These are phyloP conservation scores for Eimeria maxima DNA, from an alignment of 169 alveolate genomes.

Conservation along the genomic window DNA sequence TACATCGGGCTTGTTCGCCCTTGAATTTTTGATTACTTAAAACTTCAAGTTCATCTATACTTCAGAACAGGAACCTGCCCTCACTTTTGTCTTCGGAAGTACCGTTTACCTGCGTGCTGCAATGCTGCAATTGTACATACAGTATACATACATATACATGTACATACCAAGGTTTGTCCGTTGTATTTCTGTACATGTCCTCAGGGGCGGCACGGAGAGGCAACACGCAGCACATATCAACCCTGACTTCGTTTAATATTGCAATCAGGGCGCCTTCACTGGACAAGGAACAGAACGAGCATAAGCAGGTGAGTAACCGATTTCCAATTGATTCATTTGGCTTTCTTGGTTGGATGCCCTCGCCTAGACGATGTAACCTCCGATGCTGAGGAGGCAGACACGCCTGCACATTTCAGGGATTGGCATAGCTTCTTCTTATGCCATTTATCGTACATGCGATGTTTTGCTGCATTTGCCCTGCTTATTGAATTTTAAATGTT, in stretches of 20 bases:
- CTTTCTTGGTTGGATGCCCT: background rate
- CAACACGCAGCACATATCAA: slow-evolving; percentile 42
- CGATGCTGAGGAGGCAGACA: background rate
- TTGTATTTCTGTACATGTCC: background rate
- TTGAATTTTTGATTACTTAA: background rate
- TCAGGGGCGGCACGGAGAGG: slow-evolving; percentile 47
- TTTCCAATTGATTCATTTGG: background rate
- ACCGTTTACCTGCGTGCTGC: background rate
- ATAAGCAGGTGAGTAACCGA: background rate
- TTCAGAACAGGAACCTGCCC: background rate
- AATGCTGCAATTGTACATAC: background rate
- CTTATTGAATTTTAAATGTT: background rate
- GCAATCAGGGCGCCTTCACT: slow-evolving; percentile 57
- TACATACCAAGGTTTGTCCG: background rate
- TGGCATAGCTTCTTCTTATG: background rate
- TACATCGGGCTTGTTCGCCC: background rate
- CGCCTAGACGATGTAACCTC: background rate
- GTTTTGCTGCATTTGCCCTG: background rate
- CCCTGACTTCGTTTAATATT: slow-evolving; percentile 41
- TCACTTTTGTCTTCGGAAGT: background rate
- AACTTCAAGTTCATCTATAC: background rate
- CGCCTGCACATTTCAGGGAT: background rate
- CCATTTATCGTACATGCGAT: background rate
- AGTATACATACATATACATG: background rate
- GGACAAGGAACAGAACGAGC: background rate